A percentile compares a stretch with the other conserved stretches of the same genome.
Conservation (phyloP, 495 filamentous ascomycete genomes). For the Clohesyomyces aquaticus region DNA sequence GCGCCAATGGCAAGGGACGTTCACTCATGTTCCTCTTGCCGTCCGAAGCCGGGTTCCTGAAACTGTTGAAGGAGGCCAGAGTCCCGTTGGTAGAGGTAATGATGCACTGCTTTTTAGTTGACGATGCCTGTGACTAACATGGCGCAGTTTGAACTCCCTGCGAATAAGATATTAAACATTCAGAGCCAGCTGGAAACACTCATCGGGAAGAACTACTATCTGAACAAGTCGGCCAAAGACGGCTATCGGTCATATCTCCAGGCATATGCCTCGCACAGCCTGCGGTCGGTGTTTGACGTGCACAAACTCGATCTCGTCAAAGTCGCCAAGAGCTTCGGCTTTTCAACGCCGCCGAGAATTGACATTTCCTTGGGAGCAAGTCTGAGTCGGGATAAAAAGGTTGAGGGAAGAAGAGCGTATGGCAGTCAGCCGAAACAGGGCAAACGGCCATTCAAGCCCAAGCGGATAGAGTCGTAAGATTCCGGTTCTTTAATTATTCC, state of each 20-base stretch:
- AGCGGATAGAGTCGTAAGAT: conserved; percentile 7
- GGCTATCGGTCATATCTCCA: conserved; percentile 85
- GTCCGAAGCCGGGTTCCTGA: conserved; percentile 87
- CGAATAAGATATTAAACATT: conserved; percentile 69
- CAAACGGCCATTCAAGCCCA: conserved; percentile 36
- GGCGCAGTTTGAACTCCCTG: conserved; percentile 47
- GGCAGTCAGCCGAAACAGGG: conserved; percentile 67
- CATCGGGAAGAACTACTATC: conserved; percentile 92
- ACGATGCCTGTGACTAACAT: too few relatives aligned
- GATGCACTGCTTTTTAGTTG: conserved; percentile 56
- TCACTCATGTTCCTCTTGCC: conserved; percentile 92
- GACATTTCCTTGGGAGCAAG: conserved; percentile 88
- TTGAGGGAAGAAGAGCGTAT: conserved; percentile 74
- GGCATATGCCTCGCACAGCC: conserved; percentile 88
- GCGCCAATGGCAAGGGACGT: conserved; percentile 78
- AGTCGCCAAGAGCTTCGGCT: conserved; percentile 93
- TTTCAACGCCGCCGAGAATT: conserved; percentile 82
- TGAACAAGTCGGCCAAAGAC: conserved; percentile 82
- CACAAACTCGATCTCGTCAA: conserved; percentile 91
- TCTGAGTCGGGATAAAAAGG: conserved; percentile 86
- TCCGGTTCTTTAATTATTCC: too few relatives aligned
- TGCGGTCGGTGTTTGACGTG: conserved; percentile 90
- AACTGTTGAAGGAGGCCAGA: conserved; percentile 86
- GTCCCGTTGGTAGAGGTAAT: conserved; percentile 96
- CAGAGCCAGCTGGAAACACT: conserved; percentile 90